Evolutionary conservation across 2,329 filamentous ascomycete species (phyloP), one percentile per base, ranked within the genome.

Genomic region (Hypoxylon sp.): DNA sequence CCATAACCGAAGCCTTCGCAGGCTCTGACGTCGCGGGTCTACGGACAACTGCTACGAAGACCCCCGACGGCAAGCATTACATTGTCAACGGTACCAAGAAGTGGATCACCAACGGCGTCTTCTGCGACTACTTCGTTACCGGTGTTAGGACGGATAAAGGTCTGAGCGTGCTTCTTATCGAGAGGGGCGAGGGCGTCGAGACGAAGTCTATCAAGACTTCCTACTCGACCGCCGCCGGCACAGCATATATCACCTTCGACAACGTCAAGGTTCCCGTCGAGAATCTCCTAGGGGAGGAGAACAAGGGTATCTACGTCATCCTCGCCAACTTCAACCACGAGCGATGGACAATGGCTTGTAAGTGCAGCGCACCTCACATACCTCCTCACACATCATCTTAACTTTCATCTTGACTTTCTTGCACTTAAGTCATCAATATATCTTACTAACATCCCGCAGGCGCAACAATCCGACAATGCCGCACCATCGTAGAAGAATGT

Each of bases 241-340:
- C 93, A 0, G 88, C 92, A 2, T 95, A 88, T 78, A 87, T 97
- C 75, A 92, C 93, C 55, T 95, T 93, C 79, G 92, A 94, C 80
- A 92, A 96, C 72, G 93, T 94, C 80, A 94, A 94, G 83, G 93
- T 97, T 0, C 93, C 94, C 0, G 91, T 89, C 0, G 87, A 90
- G 77, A 90, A 96, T 79, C 83, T 97, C 14, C 83, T 97, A 5
- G 94, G 94, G 68, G 84, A 92, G 77, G 93, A 97, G 81, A 89
- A 96, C 84, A 92, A 95, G 82, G 94, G 94, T 5, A 94, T 97
- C 76, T 87, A 91, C 68, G 92, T 96, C 31, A 93, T 97, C 76
- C 83, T 96, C 77, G 89, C 87, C 81, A 97, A 97, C 82, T 97
- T 97, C 83, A 96, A 96, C 84, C 92, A 96, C 81, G 92, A 94